Base-by-base conservation (phyloP, 441 rosid species). In the Populus hybrid region DNA sequence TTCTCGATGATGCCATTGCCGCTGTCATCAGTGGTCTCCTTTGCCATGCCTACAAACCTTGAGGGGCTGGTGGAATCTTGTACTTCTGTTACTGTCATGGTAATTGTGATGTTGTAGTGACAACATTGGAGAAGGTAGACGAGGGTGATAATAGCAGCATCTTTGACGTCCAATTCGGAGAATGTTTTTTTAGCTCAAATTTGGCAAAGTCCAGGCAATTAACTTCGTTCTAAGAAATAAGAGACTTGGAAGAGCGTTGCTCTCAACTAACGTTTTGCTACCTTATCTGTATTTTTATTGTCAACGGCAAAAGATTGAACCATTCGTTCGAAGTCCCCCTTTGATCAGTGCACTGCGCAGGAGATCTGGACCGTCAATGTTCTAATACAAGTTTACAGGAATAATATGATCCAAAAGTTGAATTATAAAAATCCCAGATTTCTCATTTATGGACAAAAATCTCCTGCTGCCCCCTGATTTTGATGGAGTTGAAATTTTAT, bases 101-200 rank as follows among this genome's bases (percentile, higher is more conserved):
- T 46, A 75, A 36, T 30, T 16, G 6, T 32, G 30, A 40, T 64
- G 82, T 23, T 69, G 81, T 2, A 64, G 71, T n/a, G 83, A 79
- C 34, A 73, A 12, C 2, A 78, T 76, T 30, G 87, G 35, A 34
- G 35, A 34, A 72, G 77, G 87, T 26, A 14, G 86, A 42, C 35
- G 90, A 84, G 64, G 89, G 85, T 67, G 90, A 86, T 5, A 82
- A 66, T 12, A 85, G 82, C 83, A 88, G 36, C 95, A 92, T 94
- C 35, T 84, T 88, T 32, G 8, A 40, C 1, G 34, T 14, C 23
- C 24, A 69, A n/a, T 10, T 6, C 24, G 40, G 35, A 32, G 7
- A 5, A 32, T 32, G 5, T 5, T 32, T 6, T 32, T 5, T 30
- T 30, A 32, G 36, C 36, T 34, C 36, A 34, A 34, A 34, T 34